phyloP scores from a whole-genome alignment of 768 basidiomycete species.

The Asterophora lycoperdoides region DNA sequence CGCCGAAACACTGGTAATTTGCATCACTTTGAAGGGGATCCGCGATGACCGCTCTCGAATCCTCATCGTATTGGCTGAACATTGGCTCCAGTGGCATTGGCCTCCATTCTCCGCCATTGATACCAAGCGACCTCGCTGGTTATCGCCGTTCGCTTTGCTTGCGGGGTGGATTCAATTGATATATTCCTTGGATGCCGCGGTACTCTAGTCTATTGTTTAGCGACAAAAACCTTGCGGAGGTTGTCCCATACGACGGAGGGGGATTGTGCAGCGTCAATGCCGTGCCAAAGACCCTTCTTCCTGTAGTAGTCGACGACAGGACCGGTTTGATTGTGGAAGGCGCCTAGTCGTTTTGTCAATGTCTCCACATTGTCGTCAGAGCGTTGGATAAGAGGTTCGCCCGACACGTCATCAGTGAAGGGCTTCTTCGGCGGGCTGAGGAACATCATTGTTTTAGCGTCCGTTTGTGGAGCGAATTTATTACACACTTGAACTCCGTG shows the following conservation, averaged over 20 bases:
- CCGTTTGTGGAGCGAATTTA: background rate
- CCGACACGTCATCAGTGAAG: conserved; percentile 91
- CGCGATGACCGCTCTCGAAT: too few relatives aligned
- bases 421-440: conserved; percentile 93
- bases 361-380: conserved; percentile 98
- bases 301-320: conserved; percentile 98
- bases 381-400: conserved; percentile 94
- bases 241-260: conserved; percentile 91
- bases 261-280: conserved; percentile 91
- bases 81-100: too few relatives aligned
- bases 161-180: background rate
- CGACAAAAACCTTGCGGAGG: conserved; percentile 60
- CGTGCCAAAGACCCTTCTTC: conserved; percentile 82
- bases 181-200: background rate
- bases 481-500: conserved; percentile 84
- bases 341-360: conserved; percentile 77
- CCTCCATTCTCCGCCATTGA: too few relatives aligned
- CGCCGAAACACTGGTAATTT: too few relatives aligned
- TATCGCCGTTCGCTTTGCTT: too few relatives aligned
- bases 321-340: conserved; percentile 93
- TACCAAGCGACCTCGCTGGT: too few relatives aligned
- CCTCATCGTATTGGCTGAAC: too few relatives aligned
- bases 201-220: conserved; percentile 30
- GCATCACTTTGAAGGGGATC: too few relatives aligned
- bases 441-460: conserved; percentile 10